Evolutionary conservation across 805 yeast genomes (phyloP).

Genomic region (Hemisphaericaspora nanyangensis): DNA sequence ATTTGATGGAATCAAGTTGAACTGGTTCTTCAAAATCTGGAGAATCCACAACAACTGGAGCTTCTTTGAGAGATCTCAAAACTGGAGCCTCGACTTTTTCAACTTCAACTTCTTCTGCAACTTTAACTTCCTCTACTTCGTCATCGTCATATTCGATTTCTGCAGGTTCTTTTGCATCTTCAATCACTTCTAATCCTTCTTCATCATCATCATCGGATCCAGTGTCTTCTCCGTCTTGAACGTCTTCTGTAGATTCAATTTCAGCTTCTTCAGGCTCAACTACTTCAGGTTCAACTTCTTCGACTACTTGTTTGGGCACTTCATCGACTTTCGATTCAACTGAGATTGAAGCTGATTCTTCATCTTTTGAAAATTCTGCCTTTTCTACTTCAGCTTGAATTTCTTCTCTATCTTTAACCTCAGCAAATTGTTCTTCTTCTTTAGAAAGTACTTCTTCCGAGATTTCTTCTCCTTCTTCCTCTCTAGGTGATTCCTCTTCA

Average conservation of each 20-base stretch:
- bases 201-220: too few species aligned
- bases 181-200: not conserved
- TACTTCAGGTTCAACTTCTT: conserved; percentile 1
- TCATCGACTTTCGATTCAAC: too few species aligned
- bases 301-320: not conserved
- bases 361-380: too few species aligned
- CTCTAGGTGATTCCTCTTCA: not conserved
- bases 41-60: not conserved
- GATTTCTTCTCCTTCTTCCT: not conserved
- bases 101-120: not conserved
- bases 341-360: too few species aligned
- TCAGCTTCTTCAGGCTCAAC: conserved; percentile 1
- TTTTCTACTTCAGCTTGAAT: not conserved
- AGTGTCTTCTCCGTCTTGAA: too few species aligned
- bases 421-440: too few species aligned
- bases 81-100: not conserved
- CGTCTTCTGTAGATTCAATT: too few species aligned
- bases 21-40: conserved; percentile 3
- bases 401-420: not conserved
- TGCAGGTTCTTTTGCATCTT: not conserved
- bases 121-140: not conserved
- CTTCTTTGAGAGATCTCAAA: not conserved
- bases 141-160: not conserved
- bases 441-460: too few species aligned
- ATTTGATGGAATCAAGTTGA: not conserved